phyloP scores from a whole-genome alignment of 2,329 filamentous ascomycete species.

The Aspergillus costaricaensis region DNA sequence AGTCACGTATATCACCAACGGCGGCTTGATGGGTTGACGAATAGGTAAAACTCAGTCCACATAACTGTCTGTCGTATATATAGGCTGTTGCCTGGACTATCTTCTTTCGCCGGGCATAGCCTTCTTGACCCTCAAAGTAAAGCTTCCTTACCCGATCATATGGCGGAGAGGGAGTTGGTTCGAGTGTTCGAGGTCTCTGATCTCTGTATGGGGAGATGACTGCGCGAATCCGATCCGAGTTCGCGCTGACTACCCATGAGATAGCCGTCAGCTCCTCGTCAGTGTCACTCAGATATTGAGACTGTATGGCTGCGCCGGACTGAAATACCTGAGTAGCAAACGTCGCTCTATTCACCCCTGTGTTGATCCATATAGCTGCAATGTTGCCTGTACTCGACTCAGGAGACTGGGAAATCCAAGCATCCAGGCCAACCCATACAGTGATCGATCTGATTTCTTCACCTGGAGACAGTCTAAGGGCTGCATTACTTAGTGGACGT shows the following conservation, averaged over 20 bases:
- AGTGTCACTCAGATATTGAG: slow-evolving; percentile 2
- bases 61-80: background rate
- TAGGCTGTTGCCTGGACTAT: background rate
- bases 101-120: background rate
- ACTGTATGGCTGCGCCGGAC: background rate
- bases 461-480: slow-evolving; percentile 3
- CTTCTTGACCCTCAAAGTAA: slow-evolving; percentile 10
- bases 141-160: slow-evolving; percentile 16
- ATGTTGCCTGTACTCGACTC: slow-evolving; percentile 2
- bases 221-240: slow-evolving; percentile 10
- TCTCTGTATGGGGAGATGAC: background rate
- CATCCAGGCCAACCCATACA: slow-evolving; percentile 5
- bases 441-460: slow-evolving; percentile 10
- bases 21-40: background rate
- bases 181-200: background rate
- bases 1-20: slow-evolving; percentile 2
- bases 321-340: slow-evolving; percentile 2
- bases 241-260: slow-evolving; percentile 11
- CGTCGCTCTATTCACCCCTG: background rate
- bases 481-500: background rate
- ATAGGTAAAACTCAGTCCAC: slow-evolving; percentile 9
- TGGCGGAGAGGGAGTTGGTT: slow-evolving; percentile 3
- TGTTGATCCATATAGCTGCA: slow-evolving; percentile 10
- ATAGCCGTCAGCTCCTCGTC: slow-evolving; percentile 13
- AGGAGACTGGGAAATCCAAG: background rate